phyloP scores from a whole-genome alignment of 106 monocot genomes.

The Platanthera zijinensis region DNA sequence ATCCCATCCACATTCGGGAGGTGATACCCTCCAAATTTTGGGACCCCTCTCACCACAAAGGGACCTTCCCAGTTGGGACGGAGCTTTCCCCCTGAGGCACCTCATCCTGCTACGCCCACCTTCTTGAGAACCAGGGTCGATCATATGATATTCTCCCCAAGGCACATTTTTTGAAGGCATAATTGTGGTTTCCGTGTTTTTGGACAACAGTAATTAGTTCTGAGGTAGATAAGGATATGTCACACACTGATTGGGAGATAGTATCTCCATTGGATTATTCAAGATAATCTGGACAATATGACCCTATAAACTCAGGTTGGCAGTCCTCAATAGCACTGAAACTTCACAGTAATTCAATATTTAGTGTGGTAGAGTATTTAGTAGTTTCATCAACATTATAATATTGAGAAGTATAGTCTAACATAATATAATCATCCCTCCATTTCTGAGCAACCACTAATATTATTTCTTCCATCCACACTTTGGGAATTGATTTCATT shows the following conservation, averaged over 20 bases:
- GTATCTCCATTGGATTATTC: slow-evolving; percentile 3
- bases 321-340: slow-evolving; percentile 2
- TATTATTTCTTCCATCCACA: too few species aligned
- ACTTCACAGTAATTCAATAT: slow-evolving; percentile 4
- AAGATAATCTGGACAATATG: slow-evolving; percentile 1
- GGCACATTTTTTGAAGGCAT: too few species aligned
- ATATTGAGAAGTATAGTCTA: slow-evolving; percentile 1
- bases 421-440: slow-evolving; percentile 9
- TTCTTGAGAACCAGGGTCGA: too few species aligned
- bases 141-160: too few species aligned
- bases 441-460: not conserved
- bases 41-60: too few species aligned
- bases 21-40: too few species aligned
- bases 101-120: too few species aligned
- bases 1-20: too few species aligned
- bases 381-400: slow-evolving; percentile 6
- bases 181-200: slow-evolving; percentile 1
- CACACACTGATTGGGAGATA: slow-evolving; percentile 12
- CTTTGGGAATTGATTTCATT: too few species aligned
- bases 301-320: not conserved
- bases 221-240: slow-evolving; percentile 8
- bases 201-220: slow-evolving; percentile 4
- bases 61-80: too few species aligned
- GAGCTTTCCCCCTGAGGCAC: too few species aligned
- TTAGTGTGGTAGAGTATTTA: not conserved